Base-by-base conservation (phyloP, 805 yeast species). In the Candida railenensis region DNA sequence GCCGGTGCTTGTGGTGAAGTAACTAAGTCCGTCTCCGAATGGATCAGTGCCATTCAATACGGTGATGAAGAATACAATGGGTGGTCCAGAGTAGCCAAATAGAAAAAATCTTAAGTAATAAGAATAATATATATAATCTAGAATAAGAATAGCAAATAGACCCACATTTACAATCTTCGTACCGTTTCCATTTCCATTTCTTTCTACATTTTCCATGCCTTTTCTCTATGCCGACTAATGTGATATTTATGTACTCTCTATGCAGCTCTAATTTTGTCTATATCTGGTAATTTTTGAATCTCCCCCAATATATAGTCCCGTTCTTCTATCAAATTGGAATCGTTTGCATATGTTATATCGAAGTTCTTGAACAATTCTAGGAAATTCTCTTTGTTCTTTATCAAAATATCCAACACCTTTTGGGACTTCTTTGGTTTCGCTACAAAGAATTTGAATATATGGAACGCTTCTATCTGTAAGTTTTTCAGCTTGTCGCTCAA, bases 401-500 rank as follows among this genome's bases (percentile, higher is more conserved):
- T 80, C 53, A 94, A 72, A 18, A 92, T 87, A 63, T 92, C 97
- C 45, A 78, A 68, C 2, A 94, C 82, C 5, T 85, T 81, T 62
- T 85, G 89, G 2, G 89, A 76, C 63, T 91, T 91, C 52, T 85
- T 83, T 3, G 99, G 99, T 65, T 94, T 94, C 3, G 97, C 98
- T n/a, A 90, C 90, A 66, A 94, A 89, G 34, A 91, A 87, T 67
- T 92, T 94, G 71, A 94, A 92, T 34, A 92, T 85, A 53, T 94
- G 91, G 61, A 94, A 94, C 3, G 96, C 90, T 63, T 94, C 98
- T 45, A 81, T 66, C 62, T 91, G 97, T 48, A 94, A 77, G 63
- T 91, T 91, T 59, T 86, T 87, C 52, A 95, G 89, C 66, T 86
- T 87, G 64, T 92, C 97, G 48, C 94, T 84, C 52, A 94, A 70